phyloP scores from a whole-genome alignment of 75 land plant genomes.

The Sequoia sempervirens region DNA sequence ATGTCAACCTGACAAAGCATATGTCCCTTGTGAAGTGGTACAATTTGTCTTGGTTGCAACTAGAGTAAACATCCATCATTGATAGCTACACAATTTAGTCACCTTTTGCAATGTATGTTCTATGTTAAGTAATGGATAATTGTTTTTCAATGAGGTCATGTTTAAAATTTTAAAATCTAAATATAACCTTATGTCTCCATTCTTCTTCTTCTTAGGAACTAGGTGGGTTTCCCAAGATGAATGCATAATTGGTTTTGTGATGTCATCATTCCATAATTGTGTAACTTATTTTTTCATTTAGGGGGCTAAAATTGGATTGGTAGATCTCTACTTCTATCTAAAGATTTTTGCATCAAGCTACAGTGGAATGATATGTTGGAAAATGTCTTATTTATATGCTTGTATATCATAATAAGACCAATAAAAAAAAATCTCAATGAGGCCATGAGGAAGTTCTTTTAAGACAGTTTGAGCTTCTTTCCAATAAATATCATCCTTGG shows the following conservation, averaged over 20 bases:
- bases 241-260: not conserved
- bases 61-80: not conserved
- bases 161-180: not conserved
- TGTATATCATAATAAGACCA: not conserved
- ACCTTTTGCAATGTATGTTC: not conserved
- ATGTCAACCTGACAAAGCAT: not conserved
- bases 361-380: not conserved
- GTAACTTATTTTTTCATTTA: not conserved
- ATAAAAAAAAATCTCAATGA: not conserved
- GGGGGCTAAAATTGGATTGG: not conserved
- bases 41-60: not conserved
- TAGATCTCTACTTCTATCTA: not conserved
- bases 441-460: not conserved
- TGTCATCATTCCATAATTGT: not conserved
- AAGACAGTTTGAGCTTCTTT: not conserved
- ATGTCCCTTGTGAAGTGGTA: not conserved
- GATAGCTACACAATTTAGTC: not conserved
- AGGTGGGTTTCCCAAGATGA: not conserved
- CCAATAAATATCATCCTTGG: not conserved
- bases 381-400: not conserved
- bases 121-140: not conserved
- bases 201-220: not conserved
- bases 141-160: not conserved
- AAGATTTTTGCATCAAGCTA: not conserved
- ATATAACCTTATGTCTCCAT: not conserved